Evolutionary conservation across 345 rosid genomes (phyloP).

Genomic region (Mallotus nudiflorus): DNA sequence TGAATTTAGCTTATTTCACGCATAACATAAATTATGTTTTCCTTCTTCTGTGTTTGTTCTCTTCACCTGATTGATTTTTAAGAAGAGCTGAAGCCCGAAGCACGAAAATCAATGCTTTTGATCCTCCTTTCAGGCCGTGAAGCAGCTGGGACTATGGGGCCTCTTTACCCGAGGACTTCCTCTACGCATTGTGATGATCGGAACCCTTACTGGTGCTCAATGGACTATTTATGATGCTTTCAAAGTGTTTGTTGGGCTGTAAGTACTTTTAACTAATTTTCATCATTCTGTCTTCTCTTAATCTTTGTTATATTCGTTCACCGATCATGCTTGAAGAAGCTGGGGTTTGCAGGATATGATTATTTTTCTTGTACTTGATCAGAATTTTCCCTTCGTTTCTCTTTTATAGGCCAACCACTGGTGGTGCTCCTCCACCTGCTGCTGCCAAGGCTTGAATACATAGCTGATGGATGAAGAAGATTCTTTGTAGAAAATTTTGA

Average conservation of each 20-base stretch:
- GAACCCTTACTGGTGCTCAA: constrained; percentile 92
- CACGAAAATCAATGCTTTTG: background rate
- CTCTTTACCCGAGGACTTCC: constrained; percentile 91
- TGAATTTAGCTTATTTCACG: constrained; percentile 11
- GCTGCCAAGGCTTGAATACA: constrained; percentile 33
- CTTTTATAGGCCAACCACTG: constrained; percentile 59
- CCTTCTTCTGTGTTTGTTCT: background rate
- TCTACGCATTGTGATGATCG: constrained; percentile 88
- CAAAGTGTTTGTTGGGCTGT: constrained; percentile 93
- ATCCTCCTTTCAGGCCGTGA: constrained; percentile 66
- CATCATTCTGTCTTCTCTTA: no score
- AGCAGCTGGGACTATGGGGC: constrained; percentile 73
- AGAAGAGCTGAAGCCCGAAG: no score
- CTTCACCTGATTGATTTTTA: background rate
- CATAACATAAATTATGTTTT: background rate
- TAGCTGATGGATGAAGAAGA: constrained; percentile 5
- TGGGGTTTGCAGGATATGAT: background rate
- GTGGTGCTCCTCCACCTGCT: constrained; percentile 54
- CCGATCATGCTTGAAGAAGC: no score
- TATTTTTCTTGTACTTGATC: background rate
- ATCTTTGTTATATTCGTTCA: background rate
- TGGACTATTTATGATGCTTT: constrained; percentile 94
- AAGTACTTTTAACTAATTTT: constrained; percentile 39
- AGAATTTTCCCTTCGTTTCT: background rate
- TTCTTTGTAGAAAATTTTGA: background rate